Evolutionary conservation across 1,139 yeast genomes (phyloP), one percentile per base, ranked within the genome.

Genomic region (Geotrichum histeridarum): DNA sequence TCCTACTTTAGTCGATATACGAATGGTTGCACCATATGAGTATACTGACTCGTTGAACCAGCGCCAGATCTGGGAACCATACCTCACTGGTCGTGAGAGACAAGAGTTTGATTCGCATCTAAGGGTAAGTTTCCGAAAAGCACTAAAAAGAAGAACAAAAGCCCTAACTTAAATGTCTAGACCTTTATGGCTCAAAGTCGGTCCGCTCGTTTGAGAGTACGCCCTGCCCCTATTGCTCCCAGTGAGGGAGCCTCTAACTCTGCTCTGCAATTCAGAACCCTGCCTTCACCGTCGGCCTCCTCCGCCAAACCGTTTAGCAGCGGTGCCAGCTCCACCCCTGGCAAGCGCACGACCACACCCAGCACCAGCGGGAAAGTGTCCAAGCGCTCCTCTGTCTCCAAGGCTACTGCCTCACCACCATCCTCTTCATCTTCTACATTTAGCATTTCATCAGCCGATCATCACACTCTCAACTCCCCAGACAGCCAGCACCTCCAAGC

Each of bases 11-110:
- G 54, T 51, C 35, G 54, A 45, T 6, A 51, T 51, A 15, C 15
- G 54, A 31, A 35, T 51, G 37, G 18, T 44, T 18, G 54, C 48
- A n/a, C 43, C 50, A 11, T 47, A 67, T 50, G 70, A 67, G 53
- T 67, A 67, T 54, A 66, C 65, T 8, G 70, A 67, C 54, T 61
- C 67, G 11, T 59, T 67, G 42, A 67, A 67, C 53, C 70, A 66
- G 50, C 61, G 70, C 3, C 70, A 66, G 53, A 60, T 64, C 7
- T 67, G 70, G 70, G 66, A 65, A 44, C 70, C 70, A 2, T 66
- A 62, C 54, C 59, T 67, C 39, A 66, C 70, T 3, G 70, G 70
- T 6, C 55, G 61, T n/a, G 70, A 67, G 43, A 58, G 70, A n/a
- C 63, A 63, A 42, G 66, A 67, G 51, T 66, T 67, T 53, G 70